These are phyloP conservation scores for Alternaria angustiovoidea DNA, from an alignment of 2,329 filamentous ascomycete genomes.

Conservation along the genomic window DNA sequence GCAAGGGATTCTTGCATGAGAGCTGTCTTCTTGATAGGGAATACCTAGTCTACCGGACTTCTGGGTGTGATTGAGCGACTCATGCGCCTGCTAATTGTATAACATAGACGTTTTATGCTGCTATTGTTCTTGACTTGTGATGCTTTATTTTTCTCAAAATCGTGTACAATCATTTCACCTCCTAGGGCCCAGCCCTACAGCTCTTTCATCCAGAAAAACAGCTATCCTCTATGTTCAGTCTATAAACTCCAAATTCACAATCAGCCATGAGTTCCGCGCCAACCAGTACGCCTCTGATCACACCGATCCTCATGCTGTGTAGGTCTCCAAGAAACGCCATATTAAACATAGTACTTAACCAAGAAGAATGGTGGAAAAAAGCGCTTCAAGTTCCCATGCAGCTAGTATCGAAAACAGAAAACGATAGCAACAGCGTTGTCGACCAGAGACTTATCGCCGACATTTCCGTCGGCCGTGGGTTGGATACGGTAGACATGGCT, in stretches of 20 bases:
- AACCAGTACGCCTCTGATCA: neutral
- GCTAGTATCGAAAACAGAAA: neutral
- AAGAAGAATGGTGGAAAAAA: neutral
- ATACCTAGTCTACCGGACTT: neutral
- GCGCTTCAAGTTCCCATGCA: neutral
- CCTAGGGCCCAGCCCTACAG: neutral
- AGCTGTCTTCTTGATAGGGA: neutral
- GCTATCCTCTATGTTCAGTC: neutral
- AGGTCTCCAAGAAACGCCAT: neutral
- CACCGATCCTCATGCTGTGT: neutral
- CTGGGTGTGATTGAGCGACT: neutral
- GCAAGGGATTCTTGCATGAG: neutral
- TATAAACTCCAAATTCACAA: neutral
- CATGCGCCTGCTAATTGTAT: conserved; percentile 8
- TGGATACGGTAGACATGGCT: neutral
- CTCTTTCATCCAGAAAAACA: neutral
- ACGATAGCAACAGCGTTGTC: neutral
- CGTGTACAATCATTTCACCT: neutral
- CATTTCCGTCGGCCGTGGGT: neutral
- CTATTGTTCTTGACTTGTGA: neutral
- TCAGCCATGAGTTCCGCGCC: neutral
- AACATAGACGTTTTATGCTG: conserved; percentile 5
- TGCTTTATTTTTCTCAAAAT: neutral
- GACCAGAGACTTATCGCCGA: neutral
- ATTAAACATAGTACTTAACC: neutral